A percentile compares a stretch with the other conserved stretches of the same genome.
phyloP scores from a whole-genome alignment of 1,139 yeast genomes.

The Pichia sp. region DNA sequence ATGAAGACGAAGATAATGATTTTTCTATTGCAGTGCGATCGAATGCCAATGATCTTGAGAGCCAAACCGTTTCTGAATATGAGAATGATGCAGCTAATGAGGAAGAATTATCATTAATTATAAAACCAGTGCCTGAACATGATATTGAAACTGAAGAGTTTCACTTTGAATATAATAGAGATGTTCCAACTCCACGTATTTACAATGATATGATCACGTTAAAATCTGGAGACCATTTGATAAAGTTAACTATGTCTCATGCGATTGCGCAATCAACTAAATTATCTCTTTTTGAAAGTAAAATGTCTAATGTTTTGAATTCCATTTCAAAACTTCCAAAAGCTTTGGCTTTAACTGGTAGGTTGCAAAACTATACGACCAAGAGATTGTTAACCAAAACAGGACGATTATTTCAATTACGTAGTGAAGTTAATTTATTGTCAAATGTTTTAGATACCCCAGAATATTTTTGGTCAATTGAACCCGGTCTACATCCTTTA shows the following conservation, averaged over 20 bases:
- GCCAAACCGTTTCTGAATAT: constrained; percentile 19
- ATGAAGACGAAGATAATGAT: constrained; percentile 19
- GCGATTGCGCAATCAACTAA: constrained; percentile 97
- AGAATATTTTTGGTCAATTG: constrained; percentile 92
- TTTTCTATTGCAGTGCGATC: constrained; percentile 13
- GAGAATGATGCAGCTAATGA: constrained; percentile 13
- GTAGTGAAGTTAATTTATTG: constrained; percentile 90
- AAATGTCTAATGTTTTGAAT: constrained; percentile 78
- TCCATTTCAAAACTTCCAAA: constrained; percentile 86
- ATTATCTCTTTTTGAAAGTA: constrained; percentile 80
- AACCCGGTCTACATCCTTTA: constrained; percentile 90
- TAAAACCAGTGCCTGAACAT: constrained; percentile 77
- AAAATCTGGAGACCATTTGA: constrained; percentile 85
- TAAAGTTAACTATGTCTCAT: constrained; percentile 88
- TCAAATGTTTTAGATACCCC: constrained; percentile 93
- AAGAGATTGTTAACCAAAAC: constrained; percentile 69
- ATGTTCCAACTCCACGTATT: constrained; percentile 78
- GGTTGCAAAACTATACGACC: constrained; percentile 81
- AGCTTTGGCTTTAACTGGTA: constrained; percentile 83
- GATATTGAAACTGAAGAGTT: constrained; percentile 95
- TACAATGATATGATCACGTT: constrained; percentile 92
- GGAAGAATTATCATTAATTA: constrained; percentile 39
- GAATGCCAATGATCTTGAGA: constrained; percentile 8
- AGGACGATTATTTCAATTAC: constrained; percentile 78
- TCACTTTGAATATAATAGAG: constrained; percentile 82